Evolutionary conservation across 2,329 filamentous ascomycete species (phyloP), one percentile per base, ranked within the genome.

Genomic region (Calonectria honghensis): DNA sequence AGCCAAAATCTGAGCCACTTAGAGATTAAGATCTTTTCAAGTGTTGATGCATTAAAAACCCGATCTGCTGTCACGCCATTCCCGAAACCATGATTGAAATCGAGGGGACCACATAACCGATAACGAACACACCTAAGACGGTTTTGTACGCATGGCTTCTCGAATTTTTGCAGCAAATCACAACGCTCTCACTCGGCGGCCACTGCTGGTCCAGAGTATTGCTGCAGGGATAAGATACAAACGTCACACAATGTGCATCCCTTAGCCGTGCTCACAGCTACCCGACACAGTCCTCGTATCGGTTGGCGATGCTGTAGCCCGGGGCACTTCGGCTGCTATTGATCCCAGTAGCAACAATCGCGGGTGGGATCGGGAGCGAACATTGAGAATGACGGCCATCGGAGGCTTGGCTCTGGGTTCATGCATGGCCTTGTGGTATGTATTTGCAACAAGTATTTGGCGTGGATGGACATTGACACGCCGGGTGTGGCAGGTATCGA

Each of bases 381-480:
- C 61, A 6, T n/a, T 29, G 2, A 64, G 48, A 37, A 64, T 64
- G 61, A 48, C 37, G 2, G 39, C 61, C 7, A 64, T 64, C 3
- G 39, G 61, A 32, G 61, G 61, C 4, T 27, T 41, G 11, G 61
- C 39, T 48, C 39, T 64, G 3, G 61, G 61, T 4, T 37, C 61
- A n/a, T 45, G 35, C 14, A 64, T 64, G 61, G 61, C 61, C 10
- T 41, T 64, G 39, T 64, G 61, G 61, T 64, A 64, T 6, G 39
- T 31, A 3, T 9, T 14, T n/a, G 24, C 16, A n/a, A 4, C 45
- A 32, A 0, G 18, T 4, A 13, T 3, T 24, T 48, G 10, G 24
- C n/a, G 5, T 32, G 6, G 0, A 14, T 32, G 20, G 20, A 5
- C 29, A 7, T 31, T 27, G 31, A 29, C 18, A 27, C 18, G 9